Conservation (phyloP, 495 filamentous ascomycete species). For the Lineolata rhizophorae region DNA sequence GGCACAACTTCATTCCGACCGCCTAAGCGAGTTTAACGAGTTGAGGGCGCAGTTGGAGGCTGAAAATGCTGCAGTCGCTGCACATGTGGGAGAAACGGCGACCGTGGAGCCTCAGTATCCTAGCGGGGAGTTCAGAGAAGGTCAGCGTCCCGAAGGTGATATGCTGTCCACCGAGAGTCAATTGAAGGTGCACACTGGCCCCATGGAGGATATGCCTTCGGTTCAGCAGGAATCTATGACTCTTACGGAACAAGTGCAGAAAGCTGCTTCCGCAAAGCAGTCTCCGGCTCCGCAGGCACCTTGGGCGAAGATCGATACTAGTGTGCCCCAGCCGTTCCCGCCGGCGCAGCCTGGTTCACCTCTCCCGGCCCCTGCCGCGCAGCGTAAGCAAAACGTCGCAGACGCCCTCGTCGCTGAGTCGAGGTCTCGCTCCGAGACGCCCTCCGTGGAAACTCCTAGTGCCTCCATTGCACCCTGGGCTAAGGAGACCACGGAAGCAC, state of each 20-base stretch:
- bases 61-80: neutral
- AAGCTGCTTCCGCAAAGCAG: conserved; percentile 48
- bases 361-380: conserved; percentile 67
- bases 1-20: conserved; percentile 29
- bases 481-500: conserved; percentile 51
- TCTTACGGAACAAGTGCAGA: conserved; percentile 72
- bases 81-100: neutral
- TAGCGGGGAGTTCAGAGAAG: too few species aligned
- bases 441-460: conserved; percentile 20
- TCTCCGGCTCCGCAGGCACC: conserved; percentile 33
- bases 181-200: too few species aligned
- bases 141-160: neutral
- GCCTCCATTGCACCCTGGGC: conserved; percentile 76
- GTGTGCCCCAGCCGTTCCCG: conserved; percentile 59
- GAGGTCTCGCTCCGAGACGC: conserved; percentile 58
- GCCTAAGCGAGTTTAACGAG: conserved; percentile 41
- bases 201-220: conserved; percentile 4
- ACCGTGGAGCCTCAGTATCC: too few species aligned
- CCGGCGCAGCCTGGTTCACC: conserved; percentile 55
- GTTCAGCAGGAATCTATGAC: conserved; percentile 26
- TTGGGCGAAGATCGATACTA: conserved; percentile 36
- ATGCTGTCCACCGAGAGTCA: too few species aligned
- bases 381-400: conserved; percentile 66
- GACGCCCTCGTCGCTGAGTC: conserved; percentile 52
- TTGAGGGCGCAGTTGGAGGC: conserved; percentile 20